A percentile compares a stretch with the other conserved stretches of the same genome.
Evolutionary conservation across 441 rosid species (phyloP).

Genomic region (Gossypium schwendimanii): DNA sequence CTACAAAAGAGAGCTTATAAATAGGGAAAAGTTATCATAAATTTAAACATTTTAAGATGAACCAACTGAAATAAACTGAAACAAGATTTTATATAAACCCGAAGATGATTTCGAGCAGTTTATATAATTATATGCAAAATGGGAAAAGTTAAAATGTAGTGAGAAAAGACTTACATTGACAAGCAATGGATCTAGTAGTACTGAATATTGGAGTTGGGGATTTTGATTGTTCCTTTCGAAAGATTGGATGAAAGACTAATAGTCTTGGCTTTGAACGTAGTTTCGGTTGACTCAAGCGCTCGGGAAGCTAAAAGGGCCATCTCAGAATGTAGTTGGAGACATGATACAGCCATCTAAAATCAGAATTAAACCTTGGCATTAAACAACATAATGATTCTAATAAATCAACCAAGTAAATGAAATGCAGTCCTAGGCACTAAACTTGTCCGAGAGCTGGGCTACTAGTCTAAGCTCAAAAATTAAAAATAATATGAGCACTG

Average conservation of each 20-base stretch:
- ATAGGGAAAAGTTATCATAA: no score
- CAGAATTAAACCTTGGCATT: background rate
- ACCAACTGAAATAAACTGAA: no score
- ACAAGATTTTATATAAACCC: no score
- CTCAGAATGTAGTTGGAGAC: slow-evolving; percentile 86
- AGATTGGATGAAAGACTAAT: slow-evolving; percentile 28
- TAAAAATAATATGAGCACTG: no score
- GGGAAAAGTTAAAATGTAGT: background rate
- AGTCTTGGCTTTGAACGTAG: slow-evolving; percentile 29
- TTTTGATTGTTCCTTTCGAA: slow-evolving; percentile 37
- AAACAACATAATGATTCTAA: background rate
- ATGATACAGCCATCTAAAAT: slow-evolving; percentile 76
- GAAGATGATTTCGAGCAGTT: background rate
- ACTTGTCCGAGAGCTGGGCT: no score
- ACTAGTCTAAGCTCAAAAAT: no score
- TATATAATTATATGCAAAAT: background rate
- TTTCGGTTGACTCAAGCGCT: slow-evolving; percentile 52
- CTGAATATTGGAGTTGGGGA: slow-evolving; percentile 36
- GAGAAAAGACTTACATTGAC: background rate
- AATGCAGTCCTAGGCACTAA: background rate
- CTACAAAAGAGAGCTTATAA: no score
- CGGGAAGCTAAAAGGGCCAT: slow-evolving; percentile 95
- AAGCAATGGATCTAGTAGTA: slow-evolving; percentile 24
- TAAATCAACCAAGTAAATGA: background rate
- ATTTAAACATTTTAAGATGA: no score